phyloP scores from a whole-genome alignment of 192 early-diverging fungal genomes.

The Diversispora eburnea region DNA sequence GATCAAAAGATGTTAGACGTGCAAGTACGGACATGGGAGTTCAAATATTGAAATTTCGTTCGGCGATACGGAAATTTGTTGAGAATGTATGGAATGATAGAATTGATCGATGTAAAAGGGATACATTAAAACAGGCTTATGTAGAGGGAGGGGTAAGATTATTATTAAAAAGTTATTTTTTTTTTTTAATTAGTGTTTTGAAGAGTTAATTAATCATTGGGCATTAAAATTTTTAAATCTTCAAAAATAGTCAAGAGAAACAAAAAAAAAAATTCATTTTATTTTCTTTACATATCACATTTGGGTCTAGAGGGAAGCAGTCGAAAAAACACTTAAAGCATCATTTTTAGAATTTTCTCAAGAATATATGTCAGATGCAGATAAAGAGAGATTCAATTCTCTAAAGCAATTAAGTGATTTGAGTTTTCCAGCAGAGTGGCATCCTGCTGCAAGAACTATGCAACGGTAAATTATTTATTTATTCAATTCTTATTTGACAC shows the following conservation, averaged over 20 bases:
- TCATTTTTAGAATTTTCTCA: conserved; percentile 44
- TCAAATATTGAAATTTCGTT: neutral
- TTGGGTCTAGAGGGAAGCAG: conserved; percentile 2
- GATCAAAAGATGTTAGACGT: neutral
- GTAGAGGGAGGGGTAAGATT: conserved; percentile 21
- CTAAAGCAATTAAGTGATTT: conserved; percentile 69
- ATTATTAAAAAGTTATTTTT: neutral
- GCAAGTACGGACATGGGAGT: neutral
- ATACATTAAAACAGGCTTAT: neutral
- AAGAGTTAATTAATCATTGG: neutral
- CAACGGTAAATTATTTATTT: conserved; percentile 48
- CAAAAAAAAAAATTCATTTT: neutral
- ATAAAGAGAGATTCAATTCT: conserved; percentile 41
- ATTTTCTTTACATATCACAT: too few species aligned
- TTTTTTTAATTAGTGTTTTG: too few species aligned
- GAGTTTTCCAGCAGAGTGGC: conserved; percentile 78
- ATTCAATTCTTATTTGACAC: neutral
- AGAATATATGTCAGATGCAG: conserved; percentile 36
- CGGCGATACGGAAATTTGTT: neutral
- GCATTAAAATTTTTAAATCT: neutral
- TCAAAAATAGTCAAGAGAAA: neutral
- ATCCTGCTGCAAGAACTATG: conserved; percentile 65
- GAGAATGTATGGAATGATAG: neutral
- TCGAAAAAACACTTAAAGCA: conserved; percentile 33
- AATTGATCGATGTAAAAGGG: neutral